These are phyloP conservation scores for Isoetes taiwanensis DNA, from an alignment of 75 land plant species.

Conservation along the genomic window DNA sequence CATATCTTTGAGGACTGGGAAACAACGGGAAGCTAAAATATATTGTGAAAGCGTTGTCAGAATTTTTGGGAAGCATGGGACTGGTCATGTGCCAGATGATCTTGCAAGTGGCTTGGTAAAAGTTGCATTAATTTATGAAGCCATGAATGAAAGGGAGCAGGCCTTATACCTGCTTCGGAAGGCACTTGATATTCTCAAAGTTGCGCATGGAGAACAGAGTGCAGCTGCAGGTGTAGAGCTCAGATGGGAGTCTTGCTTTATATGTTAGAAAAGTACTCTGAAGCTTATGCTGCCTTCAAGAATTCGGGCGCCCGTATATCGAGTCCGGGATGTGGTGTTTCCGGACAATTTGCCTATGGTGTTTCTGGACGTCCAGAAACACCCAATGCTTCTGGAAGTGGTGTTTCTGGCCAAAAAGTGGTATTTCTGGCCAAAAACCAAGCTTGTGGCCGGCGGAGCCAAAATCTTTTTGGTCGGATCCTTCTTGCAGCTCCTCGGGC, in stretches of 20 bases:
- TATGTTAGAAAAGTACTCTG: conserved; percentile 41
- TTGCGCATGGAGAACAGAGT: conserved; percentile 56
- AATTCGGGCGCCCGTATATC: too few relatives aligned
- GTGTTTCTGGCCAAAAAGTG: too few relatives aligned
- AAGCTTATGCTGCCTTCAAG: conserved; percentile 36
- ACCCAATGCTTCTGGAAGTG: too few relatives aligned
- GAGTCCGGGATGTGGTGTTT: too few relatives aligned
- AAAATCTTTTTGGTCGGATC: too few relatives aligned
- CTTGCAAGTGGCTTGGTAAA: conserved; percentile 57
- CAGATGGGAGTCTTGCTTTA: conserved; percentile 79
- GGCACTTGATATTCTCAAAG: conserved; percentile 48
- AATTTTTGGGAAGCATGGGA: conserved; percentile 43
- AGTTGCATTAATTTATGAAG: conserved; percentile 60
- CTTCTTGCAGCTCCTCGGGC: too few relatives aligned
- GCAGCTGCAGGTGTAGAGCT: conserved; percentile 71
- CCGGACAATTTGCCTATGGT: too few relatives aligned
- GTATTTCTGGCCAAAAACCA: too few relatives aligned
- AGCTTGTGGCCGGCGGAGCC: too few relatives aligned
- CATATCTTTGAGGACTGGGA: conserved; percentile 51
- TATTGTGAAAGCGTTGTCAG: conserved; percentile 66
- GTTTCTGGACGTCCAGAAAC: too few relatives aligned
- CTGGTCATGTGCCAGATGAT: conserved; percentile 37
- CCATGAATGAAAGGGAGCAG: conserved; percentile 55
- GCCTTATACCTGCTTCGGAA: conserved; percentile 53
- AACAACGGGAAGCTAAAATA: conserved; percentile 45